These are phyloP conservation scores for Cenchrus fungigraminus DNA, from an alignment of 176 grass and related monocot species.

Conservation along the genomic window DNA sequence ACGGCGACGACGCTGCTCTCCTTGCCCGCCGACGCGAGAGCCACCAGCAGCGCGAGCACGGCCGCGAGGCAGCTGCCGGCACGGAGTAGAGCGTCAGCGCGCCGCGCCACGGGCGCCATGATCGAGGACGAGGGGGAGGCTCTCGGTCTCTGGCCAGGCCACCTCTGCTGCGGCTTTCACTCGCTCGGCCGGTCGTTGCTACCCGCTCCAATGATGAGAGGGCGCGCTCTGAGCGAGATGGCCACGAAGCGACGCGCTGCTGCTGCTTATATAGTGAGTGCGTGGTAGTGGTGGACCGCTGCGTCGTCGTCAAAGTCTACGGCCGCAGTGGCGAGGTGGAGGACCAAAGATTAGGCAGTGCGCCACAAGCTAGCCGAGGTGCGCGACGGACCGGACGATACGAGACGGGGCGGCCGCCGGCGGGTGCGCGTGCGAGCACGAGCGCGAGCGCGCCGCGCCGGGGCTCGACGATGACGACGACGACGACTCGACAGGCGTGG, in stretches of 20 bases:
- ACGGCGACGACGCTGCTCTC: neutral
- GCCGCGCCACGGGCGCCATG: neutral
- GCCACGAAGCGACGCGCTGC: neutral
- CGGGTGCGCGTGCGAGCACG: neutral
- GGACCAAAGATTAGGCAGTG: constrained; percentile 27
- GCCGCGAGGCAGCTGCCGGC: constrained; percentile 13
- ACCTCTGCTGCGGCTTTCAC: neutral
- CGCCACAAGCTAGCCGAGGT: neutral
- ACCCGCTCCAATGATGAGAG: constrained; percentile 6
- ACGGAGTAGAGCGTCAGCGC: neutral
- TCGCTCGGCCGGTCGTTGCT: neutral
- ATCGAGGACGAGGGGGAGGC: too few species aligned
- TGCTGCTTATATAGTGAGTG: constrained; percentile 9
- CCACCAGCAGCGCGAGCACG: neutral
- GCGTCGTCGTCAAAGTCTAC: neutral
- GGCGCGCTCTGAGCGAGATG: neutral
- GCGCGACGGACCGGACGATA: neutral
- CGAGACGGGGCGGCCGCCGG: neutral
- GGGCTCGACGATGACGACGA: neutral
- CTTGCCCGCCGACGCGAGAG: neutral
- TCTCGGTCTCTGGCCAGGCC: too few species aligned
- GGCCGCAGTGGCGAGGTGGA: neutral
- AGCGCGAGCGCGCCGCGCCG: neutral
- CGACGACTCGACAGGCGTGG: neutral
- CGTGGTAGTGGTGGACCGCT: neutral